These are phyloP conservation scores for Eustoma russellianum DNA, from an alignment of 257 asterid species.

Conservation along the genomic window DNA sequence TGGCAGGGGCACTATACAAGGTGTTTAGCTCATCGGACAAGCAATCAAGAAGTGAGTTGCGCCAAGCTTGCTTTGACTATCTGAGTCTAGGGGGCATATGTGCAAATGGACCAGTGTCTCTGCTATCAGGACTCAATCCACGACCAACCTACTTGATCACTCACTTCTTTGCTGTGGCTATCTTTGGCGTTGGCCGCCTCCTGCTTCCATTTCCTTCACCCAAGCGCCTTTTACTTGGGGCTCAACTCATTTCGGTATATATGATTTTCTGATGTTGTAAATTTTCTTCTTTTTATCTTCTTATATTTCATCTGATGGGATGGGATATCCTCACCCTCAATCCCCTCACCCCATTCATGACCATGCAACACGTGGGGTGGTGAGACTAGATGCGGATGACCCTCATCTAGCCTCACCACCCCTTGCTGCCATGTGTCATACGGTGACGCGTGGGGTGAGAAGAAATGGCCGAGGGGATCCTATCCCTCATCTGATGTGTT, in stretches of 20 bases:
- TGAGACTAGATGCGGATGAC: no score
- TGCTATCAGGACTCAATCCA: conserved; percentile 23
- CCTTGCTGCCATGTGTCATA: no score
- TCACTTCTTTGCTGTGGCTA: conserved; percentile 23
- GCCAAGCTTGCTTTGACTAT: conserved; percentile 24
- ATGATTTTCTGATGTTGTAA: not conserved
- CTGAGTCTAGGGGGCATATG: conserved; percentile 23
- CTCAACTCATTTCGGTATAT: conserved; percentile 12
- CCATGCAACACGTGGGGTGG: no score
- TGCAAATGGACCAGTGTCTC: conserved; percentile 17
- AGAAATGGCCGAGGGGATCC: no score
- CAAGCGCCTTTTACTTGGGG: conserved; percentile 12
- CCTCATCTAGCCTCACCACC: no score
- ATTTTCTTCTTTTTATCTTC: not conserved
- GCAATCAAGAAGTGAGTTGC: conserved; percentile 16
- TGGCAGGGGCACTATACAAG: conserved; percentile 23
- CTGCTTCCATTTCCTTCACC: conserved; percentile 18
- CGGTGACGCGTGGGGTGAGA: no score
- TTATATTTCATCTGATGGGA: not conserved
- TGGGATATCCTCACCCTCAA: no score
- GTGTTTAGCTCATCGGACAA: conserved; percentile 16
- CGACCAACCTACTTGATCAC: conserved; percentile 10
- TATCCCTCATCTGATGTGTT: not conserved
- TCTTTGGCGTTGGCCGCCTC: conserved; percentile 20
- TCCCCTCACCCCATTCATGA: no score